Evolutionary conservation across 768 basidiomycete species (phyloP).

Genomic region (Cubamyces sp.): DNA sequence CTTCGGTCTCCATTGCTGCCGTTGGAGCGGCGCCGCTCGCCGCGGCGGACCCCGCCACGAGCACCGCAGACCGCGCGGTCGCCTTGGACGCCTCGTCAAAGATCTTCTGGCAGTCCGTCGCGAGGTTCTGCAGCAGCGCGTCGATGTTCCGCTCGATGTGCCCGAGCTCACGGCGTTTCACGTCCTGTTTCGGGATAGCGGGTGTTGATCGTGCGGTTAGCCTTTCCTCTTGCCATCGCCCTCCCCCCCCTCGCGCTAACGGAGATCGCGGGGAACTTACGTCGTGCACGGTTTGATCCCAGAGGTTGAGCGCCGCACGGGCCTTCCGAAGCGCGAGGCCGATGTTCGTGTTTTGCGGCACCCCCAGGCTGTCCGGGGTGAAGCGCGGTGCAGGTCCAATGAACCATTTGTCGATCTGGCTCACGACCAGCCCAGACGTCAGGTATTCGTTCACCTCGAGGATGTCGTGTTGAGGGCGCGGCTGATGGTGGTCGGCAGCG

Average conservation of each 20-base stretch:
- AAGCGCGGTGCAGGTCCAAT: conserved; percentile 62
- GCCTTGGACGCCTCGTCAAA: conserved; percentile 68
- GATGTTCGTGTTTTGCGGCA: conserved; percentile 37
- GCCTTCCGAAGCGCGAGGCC: conserved; percentile 16
- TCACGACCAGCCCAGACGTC: conserved; percentile 67
- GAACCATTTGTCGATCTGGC: conserved; percentile 82
- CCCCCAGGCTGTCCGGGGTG: conserved; percentile 51
- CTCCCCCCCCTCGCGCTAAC: background rate
- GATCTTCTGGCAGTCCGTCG: conserved; percentile 58
- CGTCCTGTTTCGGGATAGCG: conserved; percentile 41
- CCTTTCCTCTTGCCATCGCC: background rate
- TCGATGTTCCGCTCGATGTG: conserved; percentile 72
- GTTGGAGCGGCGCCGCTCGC: background rate
- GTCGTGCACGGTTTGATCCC: conserved; percentile 36
- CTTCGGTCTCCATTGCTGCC: background rate
- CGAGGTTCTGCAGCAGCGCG: conserved; percentile 63
- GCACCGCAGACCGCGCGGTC: conserved; percentile 58
- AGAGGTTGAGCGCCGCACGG: conserved; percentile 21
- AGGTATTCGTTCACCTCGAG: conserved; percentile 84
- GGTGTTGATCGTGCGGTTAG: conserved; percentile 12
- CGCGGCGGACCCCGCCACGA: conserved; percentile 19
- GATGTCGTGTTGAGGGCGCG: conserved; percentile 63
- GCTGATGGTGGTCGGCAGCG: conserved; percentile 52
- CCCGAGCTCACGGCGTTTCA: conserved; percentile 53
- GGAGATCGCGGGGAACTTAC: conserved; percentile 21